phyloP scores from a whole-genome alignment of 177 flowering plant genomes.

The Vitis hybrid region DNA sequence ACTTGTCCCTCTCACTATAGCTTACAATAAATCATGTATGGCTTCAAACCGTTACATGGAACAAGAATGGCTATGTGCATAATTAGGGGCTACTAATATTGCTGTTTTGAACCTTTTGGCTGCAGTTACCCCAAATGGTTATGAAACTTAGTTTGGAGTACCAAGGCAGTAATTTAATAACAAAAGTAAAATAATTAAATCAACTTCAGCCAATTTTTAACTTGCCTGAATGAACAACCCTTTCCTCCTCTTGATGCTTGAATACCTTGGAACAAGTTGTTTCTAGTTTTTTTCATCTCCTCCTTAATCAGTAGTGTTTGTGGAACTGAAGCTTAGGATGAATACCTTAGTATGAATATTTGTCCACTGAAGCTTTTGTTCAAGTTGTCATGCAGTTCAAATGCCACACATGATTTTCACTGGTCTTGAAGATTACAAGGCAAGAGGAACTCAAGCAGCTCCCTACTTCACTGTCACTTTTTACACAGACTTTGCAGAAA shows the following conservation, averaged over 20 bases:
- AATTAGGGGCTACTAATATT: neutral
- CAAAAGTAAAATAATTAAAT: neutral
- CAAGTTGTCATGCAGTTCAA: slow-evolving; percentile 57
- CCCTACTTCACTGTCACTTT: slow-evolving; percentile 77
- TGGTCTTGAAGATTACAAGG: slow-evolving; percentile 98
- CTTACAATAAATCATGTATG: neutral
- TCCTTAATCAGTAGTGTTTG: too few species aligned
- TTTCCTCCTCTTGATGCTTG: too few species aligned
- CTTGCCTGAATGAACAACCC: too few species aligned
- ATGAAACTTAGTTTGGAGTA: too few species aligned
- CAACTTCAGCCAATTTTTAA: too few species aligned
- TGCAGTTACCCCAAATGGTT: too few species aligned
- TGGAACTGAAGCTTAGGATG: too few species aligned
- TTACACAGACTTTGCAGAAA: slow-evolving; percentile 82
- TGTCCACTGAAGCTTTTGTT: neutral
- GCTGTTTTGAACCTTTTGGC: neutral
- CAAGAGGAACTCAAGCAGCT: slow-evolving; percentile 95
- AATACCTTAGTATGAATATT: too few species aligned
- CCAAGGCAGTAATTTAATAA: neutral
- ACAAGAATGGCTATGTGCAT: neutral
- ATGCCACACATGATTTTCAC: slow-evolving; percentile 89
- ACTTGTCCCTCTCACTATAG: neutral
- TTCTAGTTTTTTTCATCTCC: too few species aligned
- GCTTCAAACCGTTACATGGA: neutral
- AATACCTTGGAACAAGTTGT: too few species aligned